phyloP scores from a whole-genome alignment of 441 rosid species.

The Daphne laureola region DNA sequence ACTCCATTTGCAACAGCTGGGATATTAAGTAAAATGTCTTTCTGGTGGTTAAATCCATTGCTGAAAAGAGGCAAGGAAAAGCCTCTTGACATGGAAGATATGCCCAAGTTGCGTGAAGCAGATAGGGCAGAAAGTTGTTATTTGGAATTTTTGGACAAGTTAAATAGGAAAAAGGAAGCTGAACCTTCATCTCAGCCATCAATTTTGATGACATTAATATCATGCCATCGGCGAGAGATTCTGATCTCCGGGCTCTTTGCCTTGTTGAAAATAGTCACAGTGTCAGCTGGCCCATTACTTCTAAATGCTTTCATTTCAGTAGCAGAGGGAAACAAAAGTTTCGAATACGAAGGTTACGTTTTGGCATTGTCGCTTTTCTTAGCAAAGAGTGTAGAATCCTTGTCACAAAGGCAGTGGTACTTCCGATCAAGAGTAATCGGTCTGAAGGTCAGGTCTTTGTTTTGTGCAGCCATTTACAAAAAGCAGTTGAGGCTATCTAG shows the following conservation, averaged over 20 bases:
- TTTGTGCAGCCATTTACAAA: constrained; percentile 76
- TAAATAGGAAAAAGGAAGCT: constrained; percentile 41
- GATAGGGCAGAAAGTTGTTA: constrained; percentile 77
- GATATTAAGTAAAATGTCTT: constrained; percentile 51
- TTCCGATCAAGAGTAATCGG: constrained; percentile 81
- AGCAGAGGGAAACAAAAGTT: constrained; percentile 67
- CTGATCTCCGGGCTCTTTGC: constrained; percentile 85
- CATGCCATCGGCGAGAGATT: constrained; percentile 67
- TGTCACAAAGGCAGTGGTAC: constrained; percentile 91
- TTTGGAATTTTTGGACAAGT: constrained; percentile 42
- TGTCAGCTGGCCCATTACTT: constrained; percentile 80
- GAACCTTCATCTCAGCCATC: constrained; percentile 41
- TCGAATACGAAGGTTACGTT: constrained; percentile 70
- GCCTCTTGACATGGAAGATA: constrained; percentile 63
- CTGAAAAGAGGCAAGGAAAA: constrained; percentile 67
- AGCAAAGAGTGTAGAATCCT: constrained; percentile 63
- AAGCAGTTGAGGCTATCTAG: constrained; percentile 81
- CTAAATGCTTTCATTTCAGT: constrained; percentile 82
- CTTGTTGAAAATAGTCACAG: constrained; percentile 55
- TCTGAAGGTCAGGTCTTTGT: constrained; percentile 69
- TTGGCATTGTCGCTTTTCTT: constrained; percentile 57
- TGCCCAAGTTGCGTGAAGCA: constrained; percentile 44
- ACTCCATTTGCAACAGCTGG: constrained; percentile 60
- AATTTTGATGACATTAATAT: constrained; percentile 45
- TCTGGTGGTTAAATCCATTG: constrained; percentile 89